Base-by-base conservation (phyloP, 768 basidiomycete species). In the Tricholoma bakamatsutake region DNA sequence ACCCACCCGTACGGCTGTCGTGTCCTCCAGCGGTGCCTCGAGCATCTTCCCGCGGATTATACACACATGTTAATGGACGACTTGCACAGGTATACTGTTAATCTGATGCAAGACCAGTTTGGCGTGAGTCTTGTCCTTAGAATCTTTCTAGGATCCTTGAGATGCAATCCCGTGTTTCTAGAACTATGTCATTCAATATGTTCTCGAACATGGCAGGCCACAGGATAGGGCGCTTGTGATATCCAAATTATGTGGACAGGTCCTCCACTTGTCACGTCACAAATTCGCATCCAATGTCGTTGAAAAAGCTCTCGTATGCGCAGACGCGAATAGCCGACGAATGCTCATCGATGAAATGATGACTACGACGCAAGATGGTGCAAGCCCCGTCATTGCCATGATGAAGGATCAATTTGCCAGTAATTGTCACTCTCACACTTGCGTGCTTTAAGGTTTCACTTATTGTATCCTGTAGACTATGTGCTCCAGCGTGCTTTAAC, bases 221-320 rank as follows among this genome's bases (percentile, higher is more conserved):
- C 77, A 83, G 11, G 95, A 98, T 66, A 81, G 81, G 51, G 73
- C 76, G 2, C 71, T 79, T 54, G 80, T 97, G 35, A 76, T 93
- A 54, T 69, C 74, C 12, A 82, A 83, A 60, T 77, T 98, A 50
- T 81, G 78, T 8, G 91, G 91, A 3, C 86, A 90, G 63, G 80
- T 98, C 68, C 68, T 94, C 42, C 75, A 77, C 58, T 83, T 95
- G 79, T 81, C 92, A 1, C 81, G 85, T 52, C 92, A 93, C 68
- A 96, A 96, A 67, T 96, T 91, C 64, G 94, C 93, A 5, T 97
- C 94, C 5, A 98, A 99, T 64, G 96, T 98, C 17, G 90, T 88
- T 68, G 95, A 96, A 72, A 94, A 93, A 70, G 93, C 92, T 5
- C 78, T 96, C 34, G 68, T 84, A 28, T 83, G 78, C 33, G 83